Base-by-base conservation (phyloP, 331 rosid species). In the Dryas integrifolia region DNA sequence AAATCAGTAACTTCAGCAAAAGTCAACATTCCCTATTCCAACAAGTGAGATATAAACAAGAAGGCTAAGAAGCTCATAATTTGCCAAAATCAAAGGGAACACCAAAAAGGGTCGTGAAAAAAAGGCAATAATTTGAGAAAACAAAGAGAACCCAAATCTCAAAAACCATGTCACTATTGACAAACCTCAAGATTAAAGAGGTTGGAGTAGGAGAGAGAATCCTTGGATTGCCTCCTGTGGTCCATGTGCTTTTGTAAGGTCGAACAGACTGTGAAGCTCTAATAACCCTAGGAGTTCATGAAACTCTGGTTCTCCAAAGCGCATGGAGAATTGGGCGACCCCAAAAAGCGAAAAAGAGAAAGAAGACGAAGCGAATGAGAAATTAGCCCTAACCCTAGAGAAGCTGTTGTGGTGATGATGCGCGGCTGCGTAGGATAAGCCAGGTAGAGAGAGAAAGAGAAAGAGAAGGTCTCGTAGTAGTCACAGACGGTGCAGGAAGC, bases 121-220 rank as follows among this genome's bases (percentile, higher is more conserved):
- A 58, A 70, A 50, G 0, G 11, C 3, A 10, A 15, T 46, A 67
- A 55, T 59, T 79, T 41, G 35, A 7, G 35, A 40, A 60, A 75
- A 77, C 24, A 79, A 59, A 48, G 35, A 72, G 30, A 75, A 77
- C 48, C 46, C 24, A 9, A 63, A 57, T 3, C 4, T 10, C 8
- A 4, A 65, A 56, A 61, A n/a, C 18, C 46, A 66, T 39, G 69
- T 6, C 35, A 30, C 35, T 30, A 30, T 30, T 30, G 30, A 72
- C 71, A 39, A 73, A 95, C 99, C 97, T 95, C 96, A 30, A 92
- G 96, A 77, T 92, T 89, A 86, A 95, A 92, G 69, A 92, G 97
- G 66, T 71, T 86, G 44, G 97, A 86, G 87, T 87, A 93, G 35
- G 87, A 77, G 69, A 72, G 79, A 41, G 86, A 79, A 35, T 93